These are phyloP conservation scores for Primulina eburnea DNA, from an alignment of 257 asterid genomes.

Conservation along the genomic window DNA sequence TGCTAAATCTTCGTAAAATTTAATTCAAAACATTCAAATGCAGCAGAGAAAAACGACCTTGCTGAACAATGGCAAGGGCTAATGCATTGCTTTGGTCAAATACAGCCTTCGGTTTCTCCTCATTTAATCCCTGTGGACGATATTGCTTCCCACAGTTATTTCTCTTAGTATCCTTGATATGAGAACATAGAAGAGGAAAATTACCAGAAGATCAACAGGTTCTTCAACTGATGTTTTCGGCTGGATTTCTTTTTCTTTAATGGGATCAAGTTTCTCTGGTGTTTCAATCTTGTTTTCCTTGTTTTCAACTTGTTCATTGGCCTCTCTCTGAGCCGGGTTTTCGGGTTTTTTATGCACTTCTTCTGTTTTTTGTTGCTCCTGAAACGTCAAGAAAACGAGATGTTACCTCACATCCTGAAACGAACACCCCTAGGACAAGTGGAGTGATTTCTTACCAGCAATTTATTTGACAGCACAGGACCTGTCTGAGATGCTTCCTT, in stretches of 20 bases:
- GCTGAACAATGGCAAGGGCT: constrained; percentile 77
- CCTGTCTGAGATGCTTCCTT: constrained; percentile 74
- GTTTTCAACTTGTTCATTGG: constrained; percentile 25
- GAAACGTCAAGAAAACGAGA: neutral
- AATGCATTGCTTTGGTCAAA: constrained; percentile 66
- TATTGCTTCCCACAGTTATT: neutral
- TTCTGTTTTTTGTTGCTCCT: constrained; percentile 49
- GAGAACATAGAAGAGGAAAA: constrained; percentile 4
- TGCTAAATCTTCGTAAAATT: neutral
- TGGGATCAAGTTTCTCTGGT: constrained; percentile 30
- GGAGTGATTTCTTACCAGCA: constrained; percentile 40
- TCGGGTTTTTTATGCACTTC: constrained; percentile 38
- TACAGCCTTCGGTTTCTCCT: constrained; percentile 42
- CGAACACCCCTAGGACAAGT: neutral
- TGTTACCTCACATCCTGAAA: neutral
- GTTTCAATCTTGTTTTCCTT: constrained; percentile 30
- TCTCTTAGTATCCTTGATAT: neutral
- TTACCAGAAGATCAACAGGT: constrained; percentile 65
- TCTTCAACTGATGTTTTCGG: constrained; percentile 38
- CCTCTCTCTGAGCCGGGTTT: constrained; percentile 32
- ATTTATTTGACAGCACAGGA: constrained; percentile 32
- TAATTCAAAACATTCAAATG: neutral
- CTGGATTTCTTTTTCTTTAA: constrained; percentile 32
- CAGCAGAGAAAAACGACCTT: constrained; percentile 34
- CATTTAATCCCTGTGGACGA: constrained; percentile 50